Conservation (phyloP, 2,329 filamentous ascomycete species). For the Penicillium hordei region DNA sequence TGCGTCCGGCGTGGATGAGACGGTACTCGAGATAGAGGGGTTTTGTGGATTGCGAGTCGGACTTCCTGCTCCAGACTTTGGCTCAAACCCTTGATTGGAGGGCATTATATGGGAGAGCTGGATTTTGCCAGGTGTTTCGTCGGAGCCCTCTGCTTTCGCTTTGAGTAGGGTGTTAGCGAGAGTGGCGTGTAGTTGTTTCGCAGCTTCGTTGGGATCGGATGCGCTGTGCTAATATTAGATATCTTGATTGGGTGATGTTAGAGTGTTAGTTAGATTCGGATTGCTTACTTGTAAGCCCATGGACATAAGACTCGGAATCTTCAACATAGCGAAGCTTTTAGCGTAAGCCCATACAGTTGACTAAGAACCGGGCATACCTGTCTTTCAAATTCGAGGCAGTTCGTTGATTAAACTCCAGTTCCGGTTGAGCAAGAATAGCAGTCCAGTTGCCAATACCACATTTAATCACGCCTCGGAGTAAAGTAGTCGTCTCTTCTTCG, state of each 20-base stretch:
- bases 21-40: slow-evolving; percentile 19
- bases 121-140: slow-evolving; percentile 26
- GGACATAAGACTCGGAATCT: slow-evolving; percentile 58
- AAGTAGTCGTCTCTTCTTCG: slow-evolving; percentile 59
- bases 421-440: slow-evolving; percentile 57
- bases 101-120: slow-evolving; percentile 27
- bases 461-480: slow-evolving; percentile 59
- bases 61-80: slow-evolving; percentile 14
- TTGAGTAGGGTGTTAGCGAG: slow-evolving; percentile 36
- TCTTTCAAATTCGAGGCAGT: slow-evolving; percentile 66
- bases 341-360: slow-evolving; percentile 9
- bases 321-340: slow-evolving; percentile 21
- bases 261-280: background rate
- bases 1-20: slow-evolving; percentile 19
- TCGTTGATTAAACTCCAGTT: slow-evolving; percentile 58
- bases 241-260: background rate
- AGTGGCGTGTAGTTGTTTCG: slow-evolving; percentile 38
- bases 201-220: slow-evolving; percentile 39
- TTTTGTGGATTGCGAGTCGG: slow-evolving; percentile 18
- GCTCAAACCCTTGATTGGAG: slow-evolving; percentile 15
- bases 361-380: slow-evolving; percentile 37
- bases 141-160: slow-evolving; percentile 30
- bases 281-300: slow-evolving; percentile 43
- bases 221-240: slow-evolving; percentile 21
- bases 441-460: slow-evolving; percentile 67